Evolutionary conservation across 441 rosid species (phyloP), one percentile per base, ranked within the genome.

Genomic region (Adansonia grandidieri): DNA sequence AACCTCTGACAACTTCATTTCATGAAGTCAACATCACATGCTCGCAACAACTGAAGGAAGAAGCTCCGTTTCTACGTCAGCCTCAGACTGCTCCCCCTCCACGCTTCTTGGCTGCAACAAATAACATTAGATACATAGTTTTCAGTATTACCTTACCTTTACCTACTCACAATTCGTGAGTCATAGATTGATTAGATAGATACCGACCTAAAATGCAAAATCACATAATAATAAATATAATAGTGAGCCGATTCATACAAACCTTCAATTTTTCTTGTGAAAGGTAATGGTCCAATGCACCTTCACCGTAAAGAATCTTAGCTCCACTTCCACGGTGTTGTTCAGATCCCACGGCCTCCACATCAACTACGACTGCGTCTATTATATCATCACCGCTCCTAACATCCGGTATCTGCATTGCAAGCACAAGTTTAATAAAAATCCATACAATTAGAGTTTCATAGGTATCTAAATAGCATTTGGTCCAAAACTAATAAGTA

Each of bases 301-400:
- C 95, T 81, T 87, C 84, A 0, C 98, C 97, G 28, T 90, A 83
- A 61, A 96, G 98, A 81, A 94, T 92, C 88, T 91, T 94, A 50
- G 97, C 98, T 53, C 95, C 96, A 9, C 24, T 61, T 48, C 93
- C 89, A 13, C 79, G 80, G 13, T 90, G 97, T 77, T 37, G 40
- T 37, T 90, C 87, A 0, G 82, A 75, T 71, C 89, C 96, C 54
- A 92, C 88, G 6, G 96, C 93, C 73, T 91, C 98, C 56, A 92
- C 93, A 17, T 91, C 93, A 14, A 96, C 93, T 60, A 96, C 89
- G 19, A 92, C 99, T 1, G 92, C 98, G 71, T 93, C 98, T 84
- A 96, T 94, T 71, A 91, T 77, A 60, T 88, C 88, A 3, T 85
- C 93, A 17, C 93, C 97, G 0, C 82, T 85, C 82, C 95, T 87